Percentiles rank a stretch among this genome's conserved stretches.
phyloP scores from a whole-genome alignment of 1,284 basidiomycete species.

The Cutaneotrichosporon sp. region DNA sequence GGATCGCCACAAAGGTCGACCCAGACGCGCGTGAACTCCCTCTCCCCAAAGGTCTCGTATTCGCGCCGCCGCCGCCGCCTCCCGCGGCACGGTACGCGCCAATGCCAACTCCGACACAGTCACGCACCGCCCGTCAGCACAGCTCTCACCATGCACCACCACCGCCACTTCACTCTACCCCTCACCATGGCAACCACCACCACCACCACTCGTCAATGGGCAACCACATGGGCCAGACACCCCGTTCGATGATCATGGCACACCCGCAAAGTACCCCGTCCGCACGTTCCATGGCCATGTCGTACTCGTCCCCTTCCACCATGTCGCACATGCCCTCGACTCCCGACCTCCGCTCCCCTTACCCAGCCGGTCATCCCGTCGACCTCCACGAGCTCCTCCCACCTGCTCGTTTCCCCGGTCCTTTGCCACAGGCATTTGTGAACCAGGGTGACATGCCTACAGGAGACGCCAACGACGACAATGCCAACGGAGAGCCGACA shows the following conservation, averaged over 20 bases:
- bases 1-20: slow-evolving; percentile 19
- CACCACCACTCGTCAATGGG: slow-evolving; percentile 1
- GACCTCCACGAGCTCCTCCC: slow-evolving; percentile 20
- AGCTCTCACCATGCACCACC: neutral
- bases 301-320: slow-evolving; percentile 17
- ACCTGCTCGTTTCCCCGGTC: slow-evolving; percentile 18
- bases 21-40: slow-evolving; percentile 20
- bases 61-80: slow-evolving; percentile 13
- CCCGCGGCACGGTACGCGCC: slow-evolving; percentile 7
- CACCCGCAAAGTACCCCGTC: slow-evolving; percentile 14
- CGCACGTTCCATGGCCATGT: slow-evolving; percentile 9
- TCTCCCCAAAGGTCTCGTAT: slow-evolving; percentile 16
- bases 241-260: slow-evolving; percentile 3
- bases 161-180: neutral
- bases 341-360: slow-evolving; percentile 17
- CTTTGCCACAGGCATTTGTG: slow-evolving; percentile 18
- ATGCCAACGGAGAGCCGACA: slow-evolving; percentile 3
- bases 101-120: slow-evolving; percentile 17
- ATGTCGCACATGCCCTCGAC: slow-evolving; percentile 22
- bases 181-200: slow-evolving; percentile 3
- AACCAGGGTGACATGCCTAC: slow-evolving; percentile 20
- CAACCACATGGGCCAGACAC: slow-evolving; percentile 6
- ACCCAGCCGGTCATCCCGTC: slow-evolving; percentile 14
- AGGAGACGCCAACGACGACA: slow-evolving; percentile 9
- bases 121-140: neutral